These are phyloP conservation scores for Colletotrichum endophyticum DNA, from an alignment of 2,329 filamentous ascomycete species.

Conservation along the genomic window DNA sequence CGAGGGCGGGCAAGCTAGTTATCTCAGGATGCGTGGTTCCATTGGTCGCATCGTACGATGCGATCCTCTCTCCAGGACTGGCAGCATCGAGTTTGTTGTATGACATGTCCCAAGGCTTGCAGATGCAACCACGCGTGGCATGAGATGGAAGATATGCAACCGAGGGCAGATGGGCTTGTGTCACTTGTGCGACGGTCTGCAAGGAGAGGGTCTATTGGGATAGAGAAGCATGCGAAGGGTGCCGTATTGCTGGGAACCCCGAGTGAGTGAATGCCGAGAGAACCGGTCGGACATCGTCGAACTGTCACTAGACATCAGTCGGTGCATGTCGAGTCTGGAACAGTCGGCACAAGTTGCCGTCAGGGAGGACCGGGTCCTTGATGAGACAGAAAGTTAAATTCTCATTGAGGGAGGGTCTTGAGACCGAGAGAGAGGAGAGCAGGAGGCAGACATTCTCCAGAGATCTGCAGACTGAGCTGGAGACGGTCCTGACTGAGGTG, in stretches of 20 bases:
- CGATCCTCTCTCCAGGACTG: not conserved
- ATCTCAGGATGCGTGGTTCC: not conserved
- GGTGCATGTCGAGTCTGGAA: not conserved
- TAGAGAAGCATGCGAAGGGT: not conserved
- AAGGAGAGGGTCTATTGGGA: not conserved
- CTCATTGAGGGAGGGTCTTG: not conserved
- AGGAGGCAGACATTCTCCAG: not conserved
- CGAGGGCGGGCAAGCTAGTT: not conserved
- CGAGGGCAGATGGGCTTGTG: not conserved
- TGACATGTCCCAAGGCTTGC: not conserved
- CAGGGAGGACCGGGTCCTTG: not conserved
- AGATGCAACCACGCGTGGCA: not conserved
- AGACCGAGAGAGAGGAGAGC: not conserved
- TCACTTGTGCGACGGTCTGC: not conserved
- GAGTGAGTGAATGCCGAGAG: constrained; percentile 6
- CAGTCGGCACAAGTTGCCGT: constrained; percentile 13
- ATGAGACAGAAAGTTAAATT: not conserved
- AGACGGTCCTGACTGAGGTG: not conserved
- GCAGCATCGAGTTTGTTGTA: not conserved
- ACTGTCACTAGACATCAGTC: not conserved
- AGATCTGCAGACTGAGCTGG: not conserved
- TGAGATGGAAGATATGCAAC: not conserved
- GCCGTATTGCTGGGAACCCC: not conserved
- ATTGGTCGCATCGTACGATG: not conserved
- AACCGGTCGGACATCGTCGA: not conserved